A percentile compares a stretch with the other conserved stretches of the same genome.
Evolutionary conservation across 1,284 basidiomycete species (phyloP).

Genomic region (Irpex sp.): DNA sequence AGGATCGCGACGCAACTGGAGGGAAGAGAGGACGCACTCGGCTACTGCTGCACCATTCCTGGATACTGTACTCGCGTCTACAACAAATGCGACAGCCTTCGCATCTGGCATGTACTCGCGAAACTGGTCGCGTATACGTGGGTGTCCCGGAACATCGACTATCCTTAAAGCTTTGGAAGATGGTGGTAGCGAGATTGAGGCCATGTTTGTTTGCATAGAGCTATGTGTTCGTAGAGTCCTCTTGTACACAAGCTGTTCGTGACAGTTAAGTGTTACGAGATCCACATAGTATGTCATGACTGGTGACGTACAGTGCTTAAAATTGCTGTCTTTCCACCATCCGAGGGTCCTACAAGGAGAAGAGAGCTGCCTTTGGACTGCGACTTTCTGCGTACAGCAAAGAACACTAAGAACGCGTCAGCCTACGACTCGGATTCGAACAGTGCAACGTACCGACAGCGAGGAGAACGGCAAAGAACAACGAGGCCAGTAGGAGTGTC

Average conservation of each 20-base stretch:
- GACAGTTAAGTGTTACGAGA: conserved; percentile 25
- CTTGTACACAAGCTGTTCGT: conserved; percentile 55
- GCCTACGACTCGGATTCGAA: neutral
- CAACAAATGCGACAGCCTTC: conserved; percentile 68
- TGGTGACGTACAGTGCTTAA: conserved; percentile 41
- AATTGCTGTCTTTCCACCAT: conserved; percentile 76
- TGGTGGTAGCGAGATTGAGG: conserved; percentile 39
- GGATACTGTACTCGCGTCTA: conserved; percentile 72
- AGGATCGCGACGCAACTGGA: neutral
- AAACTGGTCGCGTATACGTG: conserved; percentile 70
- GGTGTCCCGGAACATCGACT: conserved; percentile 77
- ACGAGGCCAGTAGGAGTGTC: conserved; percentile 21
- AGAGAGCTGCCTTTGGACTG: conserved; percentile 51
- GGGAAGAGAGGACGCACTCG: conserved; percentile 51
- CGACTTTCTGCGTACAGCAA: conserved; percentile 41
- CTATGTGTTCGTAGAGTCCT: conserved; percentile 65
- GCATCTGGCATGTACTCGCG: conserved; percentile 57
- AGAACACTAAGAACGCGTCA: conserved; percentile 21
- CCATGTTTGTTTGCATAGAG: conserved; percentile 68
- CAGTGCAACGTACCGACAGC: conserved; percentile 20
- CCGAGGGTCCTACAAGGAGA: conserved; percentile 64
- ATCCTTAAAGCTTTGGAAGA: conserved; percentile 42
- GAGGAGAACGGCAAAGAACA: conserved; percentile 22
- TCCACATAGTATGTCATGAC: conserved; percentile 12
- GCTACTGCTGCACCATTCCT: conserved; percentile 69